Evolutionary conservation across 768 basidiomycete genomes (phyloP), one percentile per base, ranked within the genome.

Genomic region (Paxillus involutus): DNA sequence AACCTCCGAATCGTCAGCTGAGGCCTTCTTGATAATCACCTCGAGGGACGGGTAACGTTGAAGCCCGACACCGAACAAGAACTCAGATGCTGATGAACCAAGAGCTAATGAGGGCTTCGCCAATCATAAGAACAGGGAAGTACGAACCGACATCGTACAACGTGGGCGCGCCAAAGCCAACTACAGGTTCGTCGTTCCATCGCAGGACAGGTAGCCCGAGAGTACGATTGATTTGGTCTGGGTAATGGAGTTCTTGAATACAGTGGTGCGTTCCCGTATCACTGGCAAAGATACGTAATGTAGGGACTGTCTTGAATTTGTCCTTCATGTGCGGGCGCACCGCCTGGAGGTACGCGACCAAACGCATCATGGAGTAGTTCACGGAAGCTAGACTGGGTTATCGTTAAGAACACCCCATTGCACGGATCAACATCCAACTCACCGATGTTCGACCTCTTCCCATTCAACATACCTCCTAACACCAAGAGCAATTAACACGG

Each of bases 191-290:
- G 35, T 35, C 40, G 4, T 19, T 17, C 94, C 94, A 97, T 61
- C 89, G 88, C 33, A 98, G 77, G 6, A 94, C 64, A 4, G 94
- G 94, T 16, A 98, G 71, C 12, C 80, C 81, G 6, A 98, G 74
- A 42, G 80, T 73, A n/a, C 88, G 78, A 52, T 93, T 79, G 2
- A 77, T 73, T 30, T 84, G 84, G 0, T 80, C 59, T 1, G 95
- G 96, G 60, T 94, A 89, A 65, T 94, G 96, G 10, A 98, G 71
- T 50, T 91, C 82, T 16, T 76, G 72, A 24, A 60, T 51, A 41
- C 48, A 26, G 41, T 52, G 14, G 52, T 17, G 42, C 12, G 33
- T 17, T 35, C 26, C 46, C 17, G 19, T 29, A 30, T 49, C 56
- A 4, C 51, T 39, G 37, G 52, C 14, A 32, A 60, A 60, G 9